phyloP scores from a whole-genome alignment of 2,329 filamentous ascomycete genomes.

The Orbilia oligospora region DNA sequence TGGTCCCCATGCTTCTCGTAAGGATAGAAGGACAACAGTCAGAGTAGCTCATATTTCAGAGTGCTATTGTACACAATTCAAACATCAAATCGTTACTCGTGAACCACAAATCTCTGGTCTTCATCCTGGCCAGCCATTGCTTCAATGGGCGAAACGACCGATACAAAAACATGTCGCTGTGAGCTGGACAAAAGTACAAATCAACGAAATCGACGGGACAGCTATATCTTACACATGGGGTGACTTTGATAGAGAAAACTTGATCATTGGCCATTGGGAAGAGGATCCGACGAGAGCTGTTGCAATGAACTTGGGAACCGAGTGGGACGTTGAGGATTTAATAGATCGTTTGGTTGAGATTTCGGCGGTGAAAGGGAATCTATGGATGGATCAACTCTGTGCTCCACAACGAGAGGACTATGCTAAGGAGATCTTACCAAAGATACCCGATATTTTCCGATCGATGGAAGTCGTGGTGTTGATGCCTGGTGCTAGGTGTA shows the following conservation, averaged over 20 bases:
- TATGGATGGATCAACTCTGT: constrained; percentile 58
- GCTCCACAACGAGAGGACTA: constrained; percentile 54
- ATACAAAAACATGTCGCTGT: constrained; percentile 54
- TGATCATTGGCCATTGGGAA: constrained; percentile 56
- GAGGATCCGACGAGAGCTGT: constrained; percentile 55
- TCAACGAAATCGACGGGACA: constrained; percentile 44
- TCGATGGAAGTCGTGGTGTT: constrained; percentile 57
- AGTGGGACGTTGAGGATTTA: constrained; percentile 57
- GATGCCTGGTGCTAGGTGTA: constrained; percentile 50
- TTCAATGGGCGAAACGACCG: constrained; percentile 58
- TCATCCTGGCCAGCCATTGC: constrained; percentile 52
- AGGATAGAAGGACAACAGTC: constrained; percentile 50
- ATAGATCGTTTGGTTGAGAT: constrained; percentile 54
- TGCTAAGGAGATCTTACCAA: constrained; percentile 51
- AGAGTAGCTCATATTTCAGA: constrained; percentile 45
- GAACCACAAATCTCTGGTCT: constrained; percentile 57
- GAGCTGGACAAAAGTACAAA: constrained; percentile 47
- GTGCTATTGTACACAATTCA: constrained; percentile 49
- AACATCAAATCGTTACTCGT: constrained; percentile 50
- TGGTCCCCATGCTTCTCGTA: constrained; percentile 47
- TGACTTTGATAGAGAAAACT: constrained; percentile 53
- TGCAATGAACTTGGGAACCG: constrained; percentile 53
- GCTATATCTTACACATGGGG: constrained; percentile 60
- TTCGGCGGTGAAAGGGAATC: constrained; percentile 33
- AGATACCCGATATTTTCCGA: constrained; percentile 58